These are phyloP conservation scores for Oryza coarctata DNA, from an alignment of 176 grass and related monocot genomes.

Conservation along the genomic window DNA sequence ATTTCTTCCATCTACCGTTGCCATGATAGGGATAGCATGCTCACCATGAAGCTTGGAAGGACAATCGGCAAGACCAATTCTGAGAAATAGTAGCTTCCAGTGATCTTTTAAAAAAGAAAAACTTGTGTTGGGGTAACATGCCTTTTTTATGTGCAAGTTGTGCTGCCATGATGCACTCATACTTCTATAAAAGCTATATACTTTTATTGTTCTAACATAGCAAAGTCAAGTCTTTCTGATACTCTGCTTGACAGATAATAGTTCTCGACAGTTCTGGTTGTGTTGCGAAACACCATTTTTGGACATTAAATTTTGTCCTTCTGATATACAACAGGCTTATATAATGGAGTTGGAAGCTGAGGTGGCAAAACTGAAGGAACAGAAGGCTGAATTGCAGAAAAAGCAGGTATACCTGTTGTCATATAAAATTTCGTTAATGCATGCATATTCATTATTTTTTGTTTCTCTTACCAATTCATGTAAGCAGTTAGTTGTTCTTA, in stretches of 20 bases:
- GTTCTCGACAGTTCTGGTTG: not conserved
- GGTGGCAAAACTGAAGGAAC: constrained; percentile 81
- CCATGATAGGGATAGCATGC: not conserved
- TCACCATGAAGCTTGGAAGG: not conserved
- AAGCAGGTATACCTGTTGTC: constrained; percentile 62
- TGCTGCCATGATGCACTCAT: not conserved
- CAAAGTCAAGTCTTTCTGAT: not conserved
- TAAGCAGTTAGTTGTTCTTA: constrained; percentile 1
- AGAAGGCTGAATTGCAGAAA: constrained; percentile 72
- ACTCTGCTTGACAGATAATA: not conserved
- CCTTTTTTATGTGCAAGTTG: not conserved
- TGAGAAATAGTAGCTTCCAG: not conserved
- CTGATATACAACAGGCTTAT: constrained; percentile 54
- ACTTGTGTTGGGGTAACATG: not conserved
- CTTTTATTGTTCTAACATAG: not conserved
- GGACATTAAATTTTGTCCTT: not conserved
- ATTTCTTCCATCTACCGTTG: not conserved
- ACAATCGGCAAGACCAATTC: not conserved
- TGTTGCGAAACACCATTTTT: not conserved
- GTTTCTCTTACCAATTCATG: not conserved
- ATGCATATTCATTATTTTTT: not conserved
- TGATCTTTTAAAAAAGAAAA: not conserved
- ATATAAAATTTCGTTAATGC: constrained; percentile 12
- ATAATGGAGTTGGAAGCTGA: constrained; percentile 91
- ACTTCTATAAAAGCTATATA: not conserved